Evolutionary conservation across 225 moss, liverwort and hornwort genomes (phyloP), one percentile per base, ranked within the genome.

Genomic region (Pleurozium schreberi): DNA sequence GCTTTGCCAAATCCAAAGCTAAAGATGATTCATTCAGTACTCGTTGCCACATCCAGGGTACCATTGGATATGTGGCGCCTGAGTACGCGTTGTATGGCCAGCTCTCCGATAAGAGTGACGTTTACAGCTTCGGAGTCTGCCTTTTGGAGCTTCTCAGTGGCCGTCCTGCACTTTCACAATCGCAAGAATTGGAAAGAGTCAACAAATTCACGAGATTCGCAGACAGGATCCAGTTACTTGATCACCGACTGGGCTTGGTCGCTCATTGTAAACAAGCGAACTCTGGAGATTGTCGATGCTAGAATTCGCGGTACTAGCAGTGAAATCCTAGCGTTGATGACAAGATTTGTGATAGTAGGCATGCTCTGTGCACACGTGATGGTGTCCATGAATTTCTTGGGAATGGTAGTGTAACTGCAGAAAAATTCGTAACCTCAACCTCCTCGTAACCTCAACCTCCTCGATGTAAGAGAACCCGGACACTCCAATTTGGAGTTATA

Each of bases 1-100:
- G 97, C 47, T 92, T 97, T 79, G 97, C 97, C 26, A 94, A 95
- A 90, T 92, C 94, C 70, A 79, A 87, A 68, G 58, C 38, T 33
- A 18, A n/a, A 38, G 78, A 84, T 8, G 86, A 86, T 30, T 80
- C 57, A 8, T 63, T 65, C 59, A 59, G 59, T 40, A 18, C 80
- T 43, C 84, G n/a, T 43, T 71, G 40, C 62, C 89, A 87, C 58
- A 73, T 89, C 34, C 68, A 76, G 60, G 91, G 92, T 34, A 89
- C 89, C 18, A 38, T 68, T n/a, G 89, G 91, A 61, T 89, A 89
- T 26, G 84, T 92, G 19, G 89, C 92, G 33, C 92, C 92, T 2
- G 89, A 91, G 84, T 91, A 92, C 42, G 92, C 87, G 34, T 38
- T 91, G 40, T 89, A 92, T 58, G 92, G 92, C 31, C 89, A 89